phyloP scores from a whole-genome alignment of 371 early-diverging fungal genomes.

The Batkoa obscura region DNA sequence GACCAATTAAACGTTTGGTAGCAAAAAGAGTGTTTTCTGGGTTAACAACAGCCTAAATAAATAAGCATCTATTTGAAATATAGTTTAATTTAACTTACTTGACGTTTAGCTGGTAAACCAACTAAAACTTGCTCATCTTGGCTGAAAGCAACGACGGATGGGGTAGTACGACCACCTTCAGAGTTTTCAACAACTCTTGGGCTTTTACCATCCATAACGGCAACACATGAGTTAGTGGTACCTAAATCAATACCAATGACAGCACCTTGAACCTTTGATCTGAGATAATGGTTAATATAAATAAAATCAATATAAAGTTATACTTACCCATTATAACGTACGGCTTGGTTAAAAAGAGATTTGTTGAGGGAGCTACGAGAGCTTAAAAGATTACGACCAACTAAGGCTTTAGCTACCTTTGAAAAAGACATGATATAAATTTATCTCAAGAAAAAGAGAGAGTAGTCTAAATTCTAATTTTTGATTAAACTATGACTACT shows the following conservation, averaged over 20 bases:
- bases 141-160: conserved; percentile 88
- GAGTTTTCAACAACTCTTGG: conserved; percentile 94
- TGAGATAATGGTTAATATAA: conserved; percentile 8
- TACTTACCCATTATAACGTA: conserved; percentile 3
- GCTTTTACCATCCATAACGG: conserved; percentile 92
- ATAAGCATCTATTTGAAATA: background rate
- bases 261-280: conserved; percentile 62
- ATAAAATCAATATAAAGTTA: background rate
- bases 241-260: conserved; percentile 99
- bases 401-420: too few species aligned
- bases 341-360: background rate
- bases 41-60: conserved; percentile 62
- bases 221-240: conserved; percentile 98
- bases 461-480: too few species aligned
- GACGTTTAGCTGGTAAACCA: conserved; percentile 91
- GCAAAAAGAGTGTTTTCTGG: conserved; percentile 89
- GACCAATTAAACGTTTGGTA: conserved; percentile 92
- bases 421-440: too few species aligned
- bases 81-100: conserved; percentile 22
- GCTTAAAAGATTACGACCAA: too few species aligned
- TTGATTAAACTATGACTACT: too few species aligned
- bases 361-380: background rate
- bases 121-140: conserved; percentile 87
- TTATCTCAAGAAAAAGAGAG: too few species aligned
- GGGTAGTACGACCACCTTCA: conserved; percentile 93